Conservation (phyloP, 2,329 filamentous ascomycete species). For the Phialophora expanda region DNA sequence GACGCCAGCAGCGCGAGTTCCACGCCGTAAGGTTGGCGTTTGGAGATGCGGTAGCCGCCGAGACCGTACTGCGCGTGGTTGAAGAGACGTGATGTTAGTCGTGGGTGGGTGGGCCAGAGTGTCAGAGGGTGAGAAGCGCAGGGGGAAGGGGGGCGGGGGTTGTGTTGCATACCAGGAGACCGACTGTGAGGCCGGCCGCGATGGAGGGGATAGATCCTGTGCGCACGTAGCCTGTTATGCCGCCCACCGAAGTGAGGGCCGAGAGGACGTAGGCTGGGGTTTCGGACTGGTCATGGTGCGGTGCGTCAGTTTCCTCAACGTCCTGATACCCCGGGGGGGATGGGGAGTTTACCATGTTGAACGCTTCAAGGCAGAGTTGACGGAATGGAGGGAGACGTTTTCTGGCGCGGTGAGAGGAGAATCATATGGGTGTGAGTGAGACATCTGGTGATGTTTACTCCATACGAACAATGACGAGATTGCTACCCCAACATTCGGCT, state of each 20-base stretch:
- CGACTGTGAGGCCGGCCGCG: conserved; percentile 82
- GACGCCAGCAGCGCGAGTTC: conserved; percentile 90
- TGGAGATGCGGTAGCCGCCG: conserved; percentile 79
- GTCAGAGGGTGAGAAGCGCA: too few species aligned
- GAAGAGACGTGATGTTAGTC: not conserved
- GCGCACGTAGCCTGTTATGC: conserved; percentile 82
- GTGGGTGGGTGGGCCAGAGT: not conserved
- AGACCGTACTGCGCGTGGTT: conserved; percentile 66
- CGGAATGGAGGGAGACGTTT: conserved; percentile 70
- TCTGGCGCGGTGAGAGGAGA: conserved; percentile 59
- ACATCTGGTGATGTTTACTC: conserved; percentile 49
- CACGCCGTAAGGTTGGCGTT: conserved; percentile 76
- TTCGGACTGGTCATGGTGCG: conserved; percentile 72
- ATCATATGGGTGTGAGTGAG: conserved; percentile 52
- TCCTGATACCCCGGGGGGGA: not conserved
- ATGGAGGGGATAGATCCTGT: conserved; percentile 87
- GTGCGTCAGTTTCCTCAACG: not conserved
- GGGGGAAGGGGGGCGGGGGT: too few species aligned
- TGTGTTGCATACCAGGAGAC: conserved; percentile 64
- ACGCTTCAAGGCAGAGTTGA: not conserved
- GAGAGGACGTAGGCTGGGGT: conserved; percentile 81
- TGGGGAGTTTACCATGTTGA: not conserved
- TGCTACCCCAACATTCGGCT: conserved; percentile 14
- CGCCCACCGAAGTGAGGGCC: conserved; percentile 81
- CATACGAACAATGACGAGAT: not conserved